Base-by-base conservation (phyloP, 2,329 filamentous ascomycete genomes). In the Elsinoe australis region DNA sequence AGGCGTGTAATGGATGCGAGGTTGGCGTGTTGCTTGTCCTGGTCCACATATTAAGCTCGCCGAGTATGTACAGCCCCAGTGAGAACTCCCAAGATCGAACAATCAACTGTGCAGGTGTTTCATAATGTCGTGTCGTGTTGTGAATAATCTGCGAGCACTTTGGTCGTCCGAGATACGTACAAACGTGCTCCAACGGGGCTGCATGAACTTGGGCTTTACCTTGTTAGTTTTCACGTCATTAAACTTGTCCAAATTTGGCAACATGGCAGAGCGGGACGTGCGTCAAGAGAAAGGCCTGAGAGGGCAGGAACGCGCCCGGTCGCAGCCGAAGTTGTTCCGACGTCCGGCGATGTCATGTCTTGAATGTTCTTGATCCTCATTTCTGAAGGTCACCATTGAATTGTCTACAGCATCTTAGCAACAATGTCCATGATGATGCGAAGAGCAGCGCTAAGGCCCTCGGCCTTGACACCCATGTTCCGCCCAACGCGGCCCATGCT, bases 361-460 rank as follows among this genome's bases (percentile, higher is more conserved):
- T 39, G 31, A 39, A 48, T 39, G 32, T 32, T 32, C 39, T 32
- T 32, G 39, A 44, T 10, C 39, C 17, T 44, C 26, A 19, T 12
- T 6, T 31, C 3, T 44, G 26, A 44, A 44, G 9, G 21, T 21
- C 26, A 17, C 45, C n/a, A 48, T 39, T 48, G 45, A 38, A 48
- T 39, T 24, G 5, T 31, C 32, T 24, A 29, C 45, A n/a, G n/a
- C n/a, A 34, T 28, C 22, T 18, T 33, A 17, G 17, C 50, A 62
- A 63, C 52, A 51, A 73, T 73, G 69, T 70, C 69, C 51, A 66
- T 69, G 54, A 66, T 72, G 56, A 59, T 66, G 53, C 63, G 67
- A 56, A 66, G 70, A 58, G 59, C 66, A n/a, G n/a, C n/a, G n/a
- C n/a, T n/a, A n/a, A n/a, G n/a, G n/a, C n/a, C n/a, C n/a, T n/a